These are phyloP conservation scores for Oryza brachyantha DNA, from an alignment of 176 grass and related monocot genomes.

Conservation along the genomic window DNA sequence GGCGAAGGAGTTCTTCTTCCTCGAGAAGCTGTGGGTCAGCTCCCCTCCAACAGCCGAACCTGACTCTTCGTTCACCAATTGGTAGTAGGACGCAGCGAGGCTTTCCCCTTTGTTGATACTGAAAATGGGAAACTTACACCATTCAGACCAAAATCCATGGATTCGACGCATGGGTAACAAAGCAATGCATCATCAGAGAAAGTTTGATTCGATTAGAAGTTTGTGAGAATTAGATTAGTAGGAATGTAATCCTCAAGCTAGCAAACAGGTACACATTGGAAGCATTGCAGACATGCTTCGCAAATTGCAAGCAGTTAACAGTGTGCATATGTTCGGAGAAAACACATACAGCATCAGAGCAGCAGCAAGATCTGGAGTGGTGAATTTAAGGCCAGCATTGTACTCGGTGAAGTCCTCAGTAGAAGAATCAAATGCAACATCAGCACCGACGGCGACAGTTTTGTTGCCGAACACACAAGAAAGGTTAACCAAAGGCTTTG, in stretches of 20 bases:
- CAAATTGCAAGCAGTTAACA: conserved; percentile 3
- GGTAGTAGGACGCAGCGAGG: conserved; percentile 48
- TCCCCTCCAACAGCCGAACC: conserved; percentile 51
- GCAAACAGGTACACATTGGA: neutral
- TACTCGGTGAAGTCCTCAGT: conserved; percentile 55
- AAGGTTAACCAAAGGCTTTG: conserved; percentile 64
- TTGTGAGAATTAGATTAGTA: neutral
- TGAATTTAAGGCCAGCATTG: conserved; percentile 58
- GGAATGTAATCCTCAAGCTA: neutral
- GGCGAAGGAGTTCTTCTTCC: conserved; percentile 41
- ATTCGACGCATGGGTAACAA: neutral
- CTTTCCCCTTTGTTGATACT: conserved; percentile 74
- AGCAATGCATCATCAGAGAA: neutral
- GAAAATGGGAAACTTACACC: neutral
- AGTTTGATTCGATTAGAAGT: neutral
- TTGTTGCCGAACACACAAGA: conserved; percentile 61
- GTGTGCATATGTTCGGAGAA: neutral
- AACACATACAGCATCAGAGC: conserved; percentile 62
- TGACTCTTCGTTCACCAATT: conserved; percentile 28
- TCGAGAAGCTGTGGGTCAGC: conserved; percentile 52
- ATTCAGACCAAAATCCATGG: neutral
- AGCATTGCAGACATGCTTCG: neutral
- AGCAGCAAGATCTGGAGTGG: conserved; percentile 43
- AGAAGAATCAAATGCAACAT: conserved; percentile 62
- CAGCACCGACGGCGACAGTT: conserved; percentile 57